Conservation (phyloP, 495 filamentous ascomycete species). For the Daldinia concentrica region DNA sequence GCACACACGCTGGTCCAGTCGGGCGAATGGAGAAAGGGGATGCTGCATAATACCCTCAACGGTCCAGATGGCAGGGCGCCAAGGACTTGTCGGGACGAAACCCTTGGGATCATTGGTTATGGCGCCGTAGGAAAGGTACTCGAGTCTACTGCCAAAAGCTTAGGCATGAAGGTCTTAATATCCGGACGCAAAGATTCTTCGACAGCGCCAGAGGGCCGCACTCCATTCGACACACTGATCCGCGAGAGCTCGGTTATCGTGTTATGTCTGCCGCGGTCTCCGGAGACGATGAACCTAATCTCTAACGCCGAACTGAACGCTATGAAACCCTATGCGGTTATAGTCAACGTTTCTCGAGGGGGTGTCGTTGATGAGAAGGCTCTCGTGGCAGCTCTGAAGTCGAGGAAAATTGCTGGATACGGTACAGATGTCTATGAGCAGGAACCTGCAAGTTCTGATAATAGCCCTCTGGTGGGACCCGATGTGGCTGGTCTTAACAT, state of each 20-base stretch:
- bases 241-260: slow-evolving; percentile 59
- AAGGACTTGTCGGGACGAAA: slow-evolving; percentile 52
- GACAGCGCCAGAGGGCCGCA: slow-evolving; percentile 48
- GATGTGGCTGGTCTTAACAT: slow-evolving; percentile 49
- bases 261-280: slow-evolving; percentile 55
- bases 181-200: slow-evolving; percentile 58
- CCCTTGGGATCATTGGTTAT: slow-evolving; percentile 62
- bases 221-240: slow-evolving; percentile 58
- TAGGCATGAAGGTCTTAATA: slow-evolving; percentile 64
- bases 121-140: slow-evolving; percentile 59
- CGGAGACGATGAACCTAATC: slow-evolving; percentile 59
- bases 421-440: slow-evolving; percentile 63
- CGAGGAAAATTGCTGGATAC: slow-evolving; percentile 59
- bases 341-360: slow-evolving; percentile 67
- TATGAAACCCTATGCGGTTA: slow-evolving; percentile 58
- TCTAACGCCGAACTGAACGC: slow-evolving; percentile 55
- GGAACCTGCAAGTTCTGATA: slow-evolving; percentile 58
- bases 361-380: slow-evolving; percentile 66
- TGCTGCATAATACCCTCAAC: slow-evolving; percentile 43
- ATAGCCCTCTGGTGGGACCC: slow-evolving; percentile 31
- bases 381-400: slow-evolving; percentile 57
- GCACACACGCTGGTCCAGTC: slow-evolving; percentile 47
- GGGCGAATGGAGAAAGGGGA: slow-evolving; percentile 48
- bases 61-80: slow-evolving; percentile 51
- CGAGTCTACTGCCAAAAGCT: slow-evolving; percentile 41